Base-by-base conservation (phyloP, 768 basidiomycete genomes). In the Hericium rajendrae region DNA sequence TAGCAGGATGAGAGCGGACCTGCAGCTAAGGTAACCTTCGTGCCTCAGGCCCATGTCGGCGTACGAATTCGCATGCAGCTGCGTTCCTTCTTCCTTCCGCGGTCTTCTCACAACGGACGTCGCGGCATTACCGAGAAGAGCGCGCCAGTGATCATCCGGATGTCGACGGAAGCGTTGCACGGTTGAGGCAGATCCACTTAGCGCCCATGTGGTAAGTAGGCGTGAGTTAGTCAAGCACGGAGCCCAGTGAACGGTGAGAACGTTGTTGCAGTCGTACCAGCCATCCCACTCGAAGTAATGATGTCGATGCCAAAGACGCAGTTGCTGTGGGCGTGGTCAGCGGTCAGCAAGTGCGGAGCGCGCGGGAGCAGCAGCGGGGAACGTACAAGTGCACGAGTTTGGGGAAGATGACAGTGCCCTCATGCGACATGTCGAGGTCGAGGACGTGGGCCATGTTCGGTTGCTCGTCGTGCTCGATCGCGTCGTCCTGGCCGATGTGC, bases 131-230 rank as follows among this genome's bases (percentile, higher is more conserved):
- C 77, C 2, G 73, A 75, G 55, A 78, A 78, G 12, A 64, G 56
- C n/a, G 76, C 66, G 51, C 74, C 62, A 5, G 62, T 37, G n/a
- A 73, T 38, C 18, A 67, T 69, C 57, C 69, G 59, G 37, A 74
- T 67, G 32, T 71, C 67, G 37, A 77, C 46, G 2, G 56, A 53
- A 0, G 32, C 51, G 3, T 50, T 52, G 22, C 59, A 62, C 67
- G 64, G 61, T 78, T 78, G 28, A 78, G 64, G 77, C 78, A 79
- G 18, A 78, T 70, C 78, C 77, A 78, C 60, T 79, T 80, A 66
- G 69, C 76, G 3, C 77, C 76, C 38, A 69, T 66, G 61, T 78
- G 78, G 61, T 22, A 22, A 22, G 1, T 22, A 1, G 2, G 22
- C 22, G 22, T 2, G 22, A 22, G 22, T 22, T 76, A 76, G 38